phyloP scores from a whole-genome alignment of 345 rosid species.

The Litchi chinensis region DNA sequence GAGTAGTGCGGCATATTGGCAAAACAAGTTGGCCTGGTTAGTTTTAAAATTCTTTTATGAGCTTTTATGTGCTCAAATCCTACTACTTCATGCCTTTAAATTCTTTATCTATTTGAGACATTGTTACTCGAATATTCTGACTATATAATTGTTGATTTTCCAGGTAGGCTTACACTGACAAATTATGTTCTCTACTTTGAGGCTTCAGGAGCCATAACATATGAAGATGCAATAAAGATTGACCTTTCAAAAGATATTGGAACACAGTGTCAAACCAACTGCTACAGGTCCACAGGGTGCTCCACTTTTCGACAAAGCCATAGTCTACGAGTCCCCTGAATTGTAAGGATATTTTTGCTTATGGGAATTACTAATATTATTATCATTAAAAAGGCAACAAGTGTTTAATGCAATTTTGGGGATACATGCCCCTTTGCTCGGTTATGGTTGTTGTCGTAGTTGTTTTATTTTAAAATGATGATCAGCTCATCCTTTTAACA shows the following conservation, averaged over 20 bases:
- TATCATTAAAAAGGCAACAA: background rate
- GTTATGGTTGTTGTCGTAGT: background rate
- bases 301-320: constrained; percentile 93
- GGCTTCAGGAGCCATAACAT: constrained; percentile 70
- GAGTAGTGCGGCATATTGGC: constrained; percentile 84
- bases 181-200: constrained; percentile 93
- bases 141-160: constrained; percentile 15
- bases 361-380: background rate
- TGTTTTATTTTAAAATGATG: background rate
- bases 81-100: background rate
- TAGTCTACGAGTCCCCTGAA: constrained; percentile 68
- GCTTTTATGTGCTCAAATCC: background rate
- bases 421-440: background rate
- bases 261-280: constrained; percentile 53
- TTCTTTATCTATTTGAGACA: background rate
- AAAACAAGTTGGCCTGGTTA: constrained; percentile 93
- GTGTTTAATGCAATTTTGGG: background rate
- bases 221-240: constrained; percentile 83
- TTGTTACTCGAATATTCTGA: constrained; percentile 8
- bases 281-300: constrained; percentile 99
- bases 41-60: constrained; percentile 2
- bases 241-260: constrained; percentile 62
- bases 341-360: constrained; percentile 51
- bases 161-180: constrained; percentile 89
- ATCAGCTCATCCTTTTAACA: background rate